Conservation (phyloP, 1,284 basidiomycete genomes). For the Hemileia vastatrix region DNA sequence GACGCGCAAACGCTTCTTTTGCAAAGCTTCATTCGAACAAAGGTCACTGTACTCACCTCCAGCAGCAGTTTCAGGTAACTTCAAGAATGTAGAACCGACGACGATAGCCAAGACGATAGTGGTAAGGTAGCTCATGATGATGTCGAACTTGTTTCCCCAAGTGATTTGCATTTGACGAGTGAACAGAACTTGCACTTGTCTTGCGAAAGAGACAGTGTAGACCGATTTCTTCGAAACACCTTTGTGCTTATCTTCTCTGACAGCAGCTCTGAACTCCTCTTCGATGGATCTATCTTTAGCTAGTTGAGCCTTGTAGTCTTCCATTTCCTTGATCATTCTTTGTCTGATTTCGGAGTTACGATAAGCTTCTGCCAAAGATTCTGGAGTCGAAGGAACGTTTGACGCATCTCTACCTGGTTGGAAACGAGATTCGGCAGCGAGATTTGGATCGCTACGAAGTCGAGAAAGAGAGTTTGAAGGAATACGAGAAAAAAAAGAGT, state of each 20-base stretch:
- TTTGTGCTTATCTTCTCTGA: slow-evolving; percentile 67
- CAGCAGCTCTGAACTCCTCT: slow-evolving; percentile 68
- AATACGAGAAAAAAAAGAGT: slow-evolving; percentile 27
- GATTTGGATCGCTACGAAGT: slow-evolving; percentile 59
- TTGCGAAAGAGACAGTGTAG: slow-evolving; percentile 69
- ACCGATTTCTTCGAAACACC: slow-evolving; percentile 73
- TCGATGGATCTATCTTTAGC: slow-evolving; percentile 55
- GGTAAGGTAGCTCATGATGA: slow-evolving; percentile 49
- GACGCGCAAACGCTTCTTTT: too few relatives aligned
- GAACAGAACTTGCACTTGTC: slow-evolving; percentile 61
- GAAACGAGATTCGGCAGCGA: slow-evolving; percentile 74
- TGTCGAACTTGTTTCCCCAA: slow-evolving; percentile 70
- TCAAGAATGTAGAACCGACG: slow-evolving; percentile 57
- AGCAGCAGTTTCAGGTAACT: slow-evolving; percentile 61
- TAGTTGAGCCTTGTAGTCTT: slow-evolving; percentile 60
- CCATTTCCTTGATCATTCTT: slow-evolving; percentile 51
- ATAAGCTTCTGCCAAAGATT: slow-evolving; percentile 62
- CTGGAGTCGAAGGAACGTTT: slow-evolving; percentile 63
- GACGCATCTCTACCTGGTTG: slow-evolving; percentile 57
- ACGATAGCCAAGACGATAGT: slow-evolving; percentile 58
- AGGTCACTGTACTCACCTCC: not conserved
- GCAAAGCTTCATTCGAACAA: not conserved
- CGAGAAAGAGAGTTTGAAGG: too few relatives aligned
- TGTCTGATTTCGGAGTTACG: slow-evolving; percentile 51
- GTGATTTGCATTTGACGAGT: slow-evolving; percentile 66